These are phyloP conservation scores for Trypanosoma vivax DNA, from an alignment of 208 protist genomes.

Conservation along the genomic window DNA sequence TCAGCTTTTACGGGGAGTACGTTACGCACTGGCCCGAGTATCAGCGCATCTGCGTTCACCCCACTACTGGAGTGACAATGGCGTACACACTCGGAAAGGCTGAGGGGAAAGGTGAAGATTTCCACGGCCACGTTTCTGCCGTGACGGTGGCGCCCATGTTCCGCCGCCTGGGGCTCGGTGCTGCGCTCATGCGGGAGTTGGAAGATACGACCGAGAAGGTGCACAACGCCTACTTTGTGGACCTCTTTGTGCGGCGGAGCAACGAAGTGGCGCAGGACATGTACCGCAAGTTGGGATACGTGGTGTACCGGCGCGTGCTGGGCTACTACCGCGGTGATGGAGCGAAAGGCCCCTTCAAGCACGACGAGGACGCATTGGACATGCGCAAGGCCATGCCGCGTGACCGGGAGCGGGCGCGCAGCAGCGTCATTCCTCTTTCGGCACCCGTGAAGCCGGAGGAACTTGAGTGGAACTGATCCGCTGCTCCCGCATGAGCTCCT, in stretches of 20 bases:
- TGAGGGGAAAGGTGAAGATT: conserved; percentile 92
- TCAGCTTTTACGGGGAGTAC: conserved; percentile 97
- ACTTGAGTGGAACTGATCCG: conserved; percentile 82
- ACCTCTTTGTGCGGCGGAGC: conserved; percentile 97
- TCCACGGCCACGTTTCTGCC: conserved; percentile 98
- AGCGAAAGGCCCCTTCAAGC: conserved; percentile 43
- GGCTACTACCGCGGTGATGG: conserved; percentile 78
- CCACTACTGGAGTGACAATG: conserved; percentile 88
- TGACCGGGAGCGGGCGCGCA: conserved; percentile 72
- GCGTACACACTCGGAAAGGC: conserved; percentile 97
- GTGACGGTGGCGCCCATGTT: conserved; percentile 98
- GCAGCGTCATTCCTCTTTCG: conserved; percentile 73
- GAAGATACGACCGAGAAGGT: conserved; percentile 80
- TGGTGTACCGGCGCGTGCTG: conserved; percentile 93
- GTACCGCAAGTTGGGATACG: conserved; percentile 97
- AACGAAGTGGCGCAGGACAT: conserved; percentile 97
- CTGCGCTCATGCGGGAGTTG: conserved; percentile 93
- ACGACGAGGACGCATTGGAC: conserved; percentile 90
- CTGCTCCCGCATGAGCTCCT: too few relatives aligned
- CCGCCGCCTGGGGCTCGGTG: conserved; percentile 92
- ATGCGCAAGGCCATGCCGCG: conserved; percentile 96
- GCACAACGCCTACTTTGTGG: conserved; percentile 98
- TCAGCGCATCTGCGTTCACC: conserved; percentile 86
- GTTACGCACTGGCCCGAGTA: conserved; percentile 96
- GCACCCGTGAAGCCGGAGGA: conserved; percentile 71